Conservation (phyloP, 495 filamentous ascomycete genomes). For the Lophiostoma macrostomum region DNA sequence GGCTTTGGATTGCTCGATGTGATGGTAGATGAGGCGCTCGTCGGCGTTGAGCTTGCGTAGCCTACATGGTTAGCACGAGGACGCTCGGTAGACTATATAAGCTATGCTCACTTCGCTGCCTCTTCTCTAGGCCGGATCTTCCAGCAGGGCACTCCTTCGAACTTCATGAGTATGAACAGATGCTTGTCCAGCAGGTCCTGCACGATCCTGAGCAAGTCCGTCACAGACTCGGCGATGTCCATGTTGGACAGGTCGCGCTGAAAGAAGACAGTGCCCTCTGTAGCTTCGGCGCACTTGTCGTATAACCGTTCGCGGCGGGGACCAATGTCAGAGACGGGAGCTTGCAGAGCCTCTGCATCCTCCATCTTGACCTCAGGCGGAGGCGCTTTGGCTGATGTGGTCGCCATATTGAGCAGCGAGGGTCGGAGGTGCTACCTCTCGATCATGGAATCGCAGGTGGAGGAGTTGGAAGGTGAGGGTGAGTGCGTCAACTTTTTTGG, state of each 20-base stretch:
- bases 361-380: too few species aligned
- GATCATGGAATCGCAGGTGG: too few species aligned
- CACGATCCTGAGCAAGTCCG: slow-evolving; percentile 15
- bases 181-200: slow-evolving; percentile 23
- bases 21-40: slow-evolving; percentile 75
- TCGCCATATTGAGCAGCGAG: too few species aligned
- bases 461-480: too few species aligned
- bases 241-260: slow-evolving; percentile 35
- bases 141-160: slow-evolving; percentile 30
- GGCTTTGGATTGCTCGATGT: slow-evolving; percentile 74
- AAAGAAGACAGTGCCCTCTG: slow-evolving; percentile 31
- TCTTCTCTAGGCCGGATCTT: slow-evolving; percentile 26
- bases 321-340: not conserved
- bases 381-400: too few species aligned
- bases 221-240: slow-evolving; percentile 27
- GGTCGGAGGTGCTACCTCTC: too few species aligned
- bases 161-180: slow-evolving; percentile 29
- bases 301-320: slow-evolving; percentile 26
- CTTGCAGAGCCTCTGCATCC: too few species aligned
- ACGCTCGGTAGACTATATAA: too few species aligned
- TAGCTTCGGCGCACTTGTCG: slow-evolving; percentile 26
- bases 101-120: slow-evolving; percentile 34
- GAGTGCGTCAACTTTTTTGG: too few species aligned
- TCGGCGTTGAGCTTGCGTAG: slow-evolving; percentile 46
- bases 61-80: too few species aligned